phyloP scores from a whole-genome alignment of 495 filamentous ascomycete genomes.

The Penicillium egyptiacum region DNA sequence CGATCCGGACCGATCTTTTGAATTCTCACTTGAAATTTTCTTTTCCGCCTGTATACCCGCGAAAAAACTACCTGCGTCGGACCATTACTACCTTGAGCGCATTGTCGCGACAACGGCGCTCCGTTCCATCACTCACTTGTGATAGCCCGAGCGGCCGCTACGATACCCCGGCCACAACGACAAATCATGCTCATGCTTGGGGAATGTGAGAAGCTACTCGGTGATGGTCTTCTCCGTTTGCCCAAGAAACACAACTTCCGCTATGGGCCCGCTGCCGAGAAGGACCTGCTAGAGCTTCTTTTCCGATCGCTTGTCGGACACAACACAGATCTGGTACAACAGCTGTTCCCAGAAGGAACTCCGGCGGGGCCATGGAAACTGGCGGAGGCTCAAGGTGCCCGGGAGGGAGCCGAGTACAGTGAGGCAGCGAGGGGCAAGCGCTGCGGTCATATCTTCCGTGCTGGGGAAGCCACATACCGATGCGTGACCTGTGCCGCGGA shows the following conservation, averaged over 20 bases:
- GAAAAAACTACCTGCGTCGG: conserved; percentile 6
- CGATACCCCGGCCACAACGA: not conserved
- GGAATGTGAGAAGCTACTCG: conserved; percentile 77
- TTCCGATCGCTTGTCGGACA: conserved; percentile 82
- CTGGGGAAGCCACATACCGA: conserved; percentile 86
- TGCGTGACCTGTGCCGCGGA: conserved; percentile 91
- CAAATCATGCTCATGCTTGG: conserved; percentile 53
- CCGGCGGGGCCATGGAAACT: conserved; percentile 69
- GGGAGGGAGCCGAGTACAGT: conserved; percentile 92
- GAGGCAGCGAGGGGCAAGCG: conserved; percentile 87
- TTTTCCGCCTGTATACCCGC: conserved; percentile 6
- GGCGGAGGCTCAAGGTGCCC: conserved; percentile 81
- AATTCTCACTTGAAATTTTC: not conserved
- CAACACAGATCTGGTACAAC: conserved; percentile 65
- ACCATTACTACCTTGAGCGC: conserved; percentile 14
- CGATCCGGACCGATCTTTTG: not conserved
- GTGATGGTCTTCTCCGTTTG: conserved; percentile 68
- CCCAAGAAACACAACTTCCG: conserved; percentile 66
- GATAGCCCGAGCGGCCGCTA: conserved; percentile 21
- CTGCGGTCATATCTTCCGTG: conserved; percentile 96
- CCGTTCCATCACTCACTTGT: conserved; percentile 14
- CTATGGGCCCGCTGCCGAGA: conserved; percentile 67
- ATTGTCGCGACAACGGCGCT: conserved; percentile 23
- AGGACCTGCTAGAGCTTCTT: conserved; percentile 70
- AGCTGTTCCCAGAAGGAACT: conserved; percentile 78